phyloP scores from a whole-genome alignment of 208 protist genomes.

The Entamoeba invadens region DNA sequence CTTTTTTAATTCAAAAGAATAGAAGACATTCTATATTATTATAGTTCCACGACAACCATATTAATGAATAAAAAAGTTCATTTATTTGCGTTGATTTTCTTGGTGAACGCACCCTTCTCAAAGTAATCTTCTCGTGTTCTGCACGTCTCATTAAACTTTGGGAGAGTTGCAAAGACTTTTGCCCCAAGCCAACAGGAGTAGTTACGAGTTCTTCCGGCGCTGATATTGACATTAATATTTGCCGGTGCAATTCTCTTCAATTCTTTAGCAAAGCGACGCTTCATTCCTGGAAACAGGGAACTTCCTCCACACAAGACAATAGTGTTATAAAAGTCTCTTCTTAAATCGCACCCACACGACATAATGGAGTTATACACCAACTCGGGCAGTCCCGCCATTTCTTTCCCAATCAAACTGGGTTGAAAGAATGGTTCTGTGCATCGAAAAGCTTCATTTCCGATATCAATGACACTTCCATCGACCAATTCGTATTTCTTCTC shows the following conservation, averaged over 20 bases:
- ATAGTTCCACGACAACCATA: too few species aligned
- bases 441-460: constrained; percentile 22
- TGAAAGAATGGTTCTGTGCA: constrained; percentile 26
- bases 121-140: not conserved
- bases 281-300: constrained; percentile 64
- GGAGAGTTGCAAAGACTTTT: not conserved
- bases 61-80: not conserved
- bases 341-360: constrained; percentile 62
- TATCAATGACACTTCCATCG: constrained; percentile 23
- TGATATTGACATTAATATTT: not conserved
- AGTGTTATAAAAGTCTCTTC: constrained; percentile 77
- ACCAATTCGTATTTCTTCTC: constrained; percentile 23
- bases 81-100: not conserved
- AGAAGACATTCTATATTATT: too few species aligned
- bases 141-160: not conserved
- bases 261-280: constrained; percentile 33
- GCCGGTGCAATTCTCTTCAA: not conserved
- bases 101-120: not conserved
- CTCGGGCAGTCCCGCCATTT: constrained; percentile 18
- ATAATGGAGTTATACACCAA: constrained; percentile 23
- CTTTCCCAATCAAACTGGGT: constrained; percentile 14
- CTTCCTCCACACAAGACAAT: constrained; percentile 76
- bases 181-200: not conserved
- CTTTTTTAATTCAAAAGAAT: too few species aligned
- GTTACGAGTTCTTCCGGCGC: not conserved